Evolutionary conservation across 2,329 filamentous ascomycete species (phyloP).

Genomic region (Pseudofabraea citricarpa): DNA sequence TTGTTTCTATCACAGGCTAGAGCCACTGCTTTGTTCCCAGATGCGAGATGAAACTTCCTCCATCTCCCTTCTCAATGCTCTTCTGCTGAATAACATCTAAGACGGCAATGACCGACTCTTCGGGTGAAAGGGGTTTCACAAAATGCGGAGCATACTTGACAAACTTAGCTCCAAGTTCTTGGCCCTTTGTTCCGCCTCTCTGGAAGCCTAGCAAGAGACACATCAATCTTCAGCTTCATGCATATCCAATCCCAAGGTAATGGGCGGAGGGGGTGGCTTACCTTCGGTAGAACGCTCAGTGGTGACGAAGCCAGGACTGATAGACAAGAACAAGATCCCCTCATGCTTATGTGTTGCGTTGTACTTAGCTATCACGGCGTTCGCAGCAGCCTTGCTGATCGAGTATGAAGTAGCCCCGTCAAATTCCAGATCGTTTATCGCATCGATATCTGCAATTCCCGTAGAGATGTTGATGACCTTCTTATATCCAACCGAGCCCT

Average conservation of each 20-base stretch:
- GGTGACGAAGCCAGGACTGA: slow-evolving; percentile 46
- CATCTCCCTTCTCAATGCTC: slow-evolving; percentile 37
- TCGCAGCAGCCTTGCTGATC: slow-evolving; percentile 45
- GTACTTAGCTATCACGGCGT: slow-evolving; percentile 47
- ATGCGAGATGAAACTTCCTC: slow-evolving; percentile 50
- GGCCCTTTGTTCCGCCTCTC: too few species aligned
- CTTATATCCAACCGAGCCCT: slow-evolving; percentile 43
- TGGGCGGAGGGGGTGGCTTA: slow-evolving; percentile 17
- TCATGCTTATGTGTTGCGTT: slow-evolving; percentile 30
- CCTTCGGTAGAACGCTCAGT: slow-evolving; percentile 21
- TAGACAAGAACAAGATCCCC: slow-evolving; percentile 45
- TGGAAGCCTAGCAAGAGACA: too few species aligned
- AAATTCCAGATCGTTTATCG: slow-evolving; percentile 34
- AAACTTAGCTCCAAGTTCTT: slow-evolving; percentile 26
- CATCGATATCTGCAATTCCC: slow-evolving; percentile 40
- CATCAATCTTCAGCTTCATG: too few species aligned
- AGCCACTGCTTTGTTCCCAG: slow-evolving; percentile 49
- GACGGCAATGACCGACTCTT: slow-evolving; percentile 30
- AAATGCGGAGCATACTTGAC: slow-evolving; percentile 35
- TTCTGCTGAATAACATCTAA: slow-evolving; percentile 30
- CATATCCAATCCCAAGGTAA: too few species aligned
- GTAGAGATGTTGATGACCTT: slow-evolving; percentile 46
- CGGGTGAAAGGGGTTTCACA: slow-evolving; percentile 28
- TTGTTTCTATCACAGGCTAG: too few species aligned
- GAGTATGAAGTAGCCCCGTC: slow-evolving; percentile 35